These are phyloP conservation scores for Imleria badia DNA, from an alignment of 768 basidiomycete species.

Conservation along the genomic window DNA sequence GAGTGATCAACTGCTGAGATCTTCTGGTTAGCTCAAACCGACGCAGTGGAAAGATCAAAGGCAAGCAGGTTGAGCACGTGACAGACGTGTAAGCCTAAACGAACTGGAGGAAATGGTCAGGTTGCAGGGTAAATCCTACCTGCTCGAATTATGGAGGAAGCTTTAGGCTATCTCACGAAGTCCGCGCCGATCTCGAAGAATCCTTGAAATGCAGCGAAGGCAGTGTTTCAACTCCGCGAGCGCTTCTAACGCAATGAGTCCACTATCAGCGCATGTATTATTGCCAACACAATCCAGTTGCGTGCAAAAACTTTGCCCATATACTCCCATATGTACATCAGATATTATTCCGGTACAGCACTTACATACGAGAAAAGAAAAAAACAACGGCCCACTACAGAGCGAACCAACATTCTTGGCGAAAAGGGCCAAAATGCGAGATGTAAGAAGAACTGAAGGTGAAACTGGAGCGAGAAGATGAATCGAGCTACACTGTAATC, in stretches of 20 bases:
- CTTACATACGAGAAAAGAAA: neutral
- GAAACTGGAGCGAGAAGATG: neutral
- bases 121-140: neutral
- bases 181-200: conserved; percentile 8
- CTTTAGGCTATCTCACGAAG: neutral
- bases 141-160: neutral
- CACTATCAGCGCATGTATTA: too few species aligned
- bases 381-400: neutral
- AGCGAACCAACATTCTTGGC: neutral
- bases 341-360: neutral
- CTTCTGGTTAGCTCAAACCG: neutral
- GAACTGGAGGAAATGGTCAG: neutral
- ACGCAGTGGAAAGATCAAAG: neutral
- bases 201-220: neutral
- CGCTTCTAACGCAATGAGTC: too few species aligned
- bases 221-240: conserved; percentile 19
- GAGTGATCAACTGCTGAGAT: neutral
- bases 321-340: neutral
- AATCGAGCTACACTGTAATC: conserved; percentile 4
- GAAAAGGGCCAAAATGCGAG: neutral
- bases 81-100: neutral
- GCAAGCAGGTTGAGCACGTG: neutral
- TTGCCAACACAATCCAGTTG: conserved; percentile 3
- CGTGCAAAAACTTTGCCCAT: neutral
- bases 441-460: neutral